phyloP scores from a whole-genome alignment of 1,139 yeast species.

The Hansenula sp. region DNA sequence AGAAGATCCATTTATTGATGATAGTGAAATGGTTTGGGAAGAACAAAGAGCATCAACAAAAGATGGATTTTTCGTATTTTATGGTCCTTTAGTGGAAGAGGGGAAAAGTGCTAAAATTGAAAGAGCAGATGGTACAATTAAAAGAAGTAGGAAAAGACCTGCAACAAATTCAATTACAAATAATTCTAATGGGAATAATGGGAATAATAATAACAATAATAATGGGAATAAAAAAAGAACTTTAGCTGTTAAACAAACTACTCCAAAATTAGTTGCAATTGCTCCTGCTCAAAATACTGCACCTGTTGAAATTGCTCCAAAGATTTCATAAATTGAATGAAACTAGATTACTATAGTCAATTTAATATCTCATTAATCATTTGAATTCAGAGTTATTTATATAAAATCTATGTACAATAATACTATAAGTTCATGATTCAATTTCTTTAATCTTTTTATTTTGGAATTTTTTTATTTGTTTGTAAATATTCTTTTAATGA shows the following conservation, averaged over 20 bases:
- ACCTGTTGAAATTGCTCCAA: constrained; percentile 7
- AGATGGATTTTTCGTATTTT: constrained; percentile 94
- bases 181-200: constrained; percentile 7
- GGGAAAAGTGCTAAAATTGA: constrained; percentile 39
- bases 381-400: background rate
- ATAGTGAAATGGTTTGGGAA: constrained; percentile 87
- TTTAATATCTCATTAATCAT: no score
- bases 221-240: constrained; percentile 6
- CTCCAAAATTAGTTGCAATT: constrained; percentile 5
- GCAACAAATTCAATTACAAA: constrained; percentile 8
- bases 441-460: background rate
- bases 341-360: no score
- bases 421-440: no score
- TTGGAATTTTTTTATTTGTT: background rate
- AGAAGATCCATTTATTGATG: constrained; percentile 96
- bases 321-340: no score
- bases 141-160: constrained; percentile 27
- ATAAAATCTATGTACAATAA: no score
- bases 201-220: constrained; percentile 13
- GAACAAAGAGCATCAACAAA: constrained; percentile 90
- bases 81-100: constrained; percentile 88
- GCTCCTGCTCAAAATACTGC: constrained; percentile 5
- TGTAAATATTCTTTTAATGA: constrained; percentile 24
- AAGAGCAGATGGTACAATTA: constrained; percentile 37
- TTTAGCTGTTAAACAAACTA: background rate